Evolutionary conservation across 768 basidiomycete species (phyloP), one percentile per base, ranked within the genome.

Genomic region (Gelatoporia subvermispora): DNA sequence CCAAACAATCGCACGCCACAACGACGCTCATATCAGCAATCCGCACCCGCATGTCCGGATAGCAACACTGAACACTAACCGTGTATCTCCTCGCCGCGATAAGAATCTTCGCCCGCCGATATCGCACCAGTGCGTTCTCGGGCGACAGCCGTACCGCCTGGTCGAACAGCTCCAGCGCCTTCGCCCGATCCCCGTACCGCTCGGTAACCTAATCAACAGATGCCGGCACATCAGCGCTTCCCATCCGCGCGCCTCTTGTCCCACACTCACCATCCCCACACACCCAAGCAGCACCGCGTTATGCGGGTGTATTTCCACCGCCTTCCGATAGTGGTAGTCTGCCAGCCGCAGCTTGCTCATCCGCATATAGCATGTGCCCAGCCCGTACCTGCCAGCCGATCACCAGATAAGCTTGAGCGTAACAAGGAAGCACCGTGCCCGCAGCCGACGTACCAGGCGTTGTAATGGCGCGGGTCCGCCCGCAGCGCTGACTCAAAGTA

Each of bases 271-370:
- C 83, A 93, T 88, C 41, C 93, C 96, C 61, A 98, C 87, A 66
- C 94, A 98, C 60, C 92, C 93, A 50, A 95, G 72, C 52, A 99
- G 74, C n/a, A 98, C 93, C 13, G 93, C 93, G 67, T 96, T 98
- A 57, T 84, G 80, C 35, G 93, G 90, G 66, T 97, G 93, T 65
- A 99, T 93, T 58, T 88, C 83, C 31, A 85, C 77, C 3, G 96
- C 94, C 64, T 85, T 88, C 58, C 89, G 80, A 73, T 91, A 98
- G 69, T 98, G 94, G 71, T 95, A 97, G 65, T 98, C 93, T 38
- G 96, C 96, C 44, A 94, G 74, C 39, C 89, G 83, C 49, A 90
- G 72, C 72, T 95, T 97, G 68, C 89, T 93, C 79, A 87, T 91
- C 60, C 92, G 80, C 65, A 95, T 75, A 74, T 97, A 98, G 63